Base-by-base conservation (phyloP, 352 stramenopile species). In the Pythium phragmiticola region DNA sequence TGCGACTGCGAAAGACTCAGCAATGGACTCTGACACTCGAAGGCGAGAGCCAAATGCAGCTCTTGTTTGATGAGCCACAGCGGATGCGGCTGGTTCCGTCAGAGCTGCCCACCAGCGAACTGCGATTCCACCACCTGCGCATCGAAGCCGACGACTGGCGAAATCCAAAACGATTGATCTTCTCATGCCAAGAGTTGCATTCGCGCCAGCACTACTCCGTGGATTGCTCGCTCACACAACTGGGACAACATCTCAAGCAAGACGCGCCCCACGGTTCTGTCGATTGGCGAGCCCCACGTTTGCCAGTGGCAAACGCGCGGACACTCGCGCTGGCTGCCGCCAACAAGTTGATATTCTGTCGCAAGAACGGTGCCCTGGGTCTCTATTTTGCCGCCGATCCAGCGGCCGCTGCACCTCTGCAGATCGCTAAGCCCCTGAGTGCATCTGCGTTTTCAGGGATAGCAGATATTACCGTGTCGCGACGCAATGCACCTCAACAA, bases 181-280 rank as follows among this genome's bases (percentile, higher is more conserved):
- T 88, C 49, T 88, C 78, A 2, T 87, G 68, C 28, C 67, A 69
- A 28, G 76, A 90, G 43, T 50, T 78, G 2, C 72, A 88, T 26
- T 74, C 77, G 6, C 77, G 72, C 12, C 74, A 72, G 2, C 65
- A 58, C 23, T 88, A 86, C 34, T 77, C 70, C 23, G 61, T 77
- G 6, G 78, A 88, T 48, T 85, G 66, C 21, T 81, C 77, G 3
- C 75, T 69, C 23, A 37, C 78, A 21, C 57, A 80, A 23, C 23
- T 90, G 3, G 14, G 9, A 17, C 42, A 68, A 13, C 14, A n/a
- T 0, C 47, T 65, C 11, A 9, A 23, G 5, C 36, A 37, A 8
- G 37, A 36, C 9, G 19, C 36, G 17, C n/a, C 14, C 33, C 4
- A 21, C 6, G 17, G 14, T 39, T 39, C n/a, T 0, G 30, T 51